Base-by-base conservation (phyloP, 2,329 filamentous ascomycete genomes). In the Fusarium gaditjirri region DNA sequence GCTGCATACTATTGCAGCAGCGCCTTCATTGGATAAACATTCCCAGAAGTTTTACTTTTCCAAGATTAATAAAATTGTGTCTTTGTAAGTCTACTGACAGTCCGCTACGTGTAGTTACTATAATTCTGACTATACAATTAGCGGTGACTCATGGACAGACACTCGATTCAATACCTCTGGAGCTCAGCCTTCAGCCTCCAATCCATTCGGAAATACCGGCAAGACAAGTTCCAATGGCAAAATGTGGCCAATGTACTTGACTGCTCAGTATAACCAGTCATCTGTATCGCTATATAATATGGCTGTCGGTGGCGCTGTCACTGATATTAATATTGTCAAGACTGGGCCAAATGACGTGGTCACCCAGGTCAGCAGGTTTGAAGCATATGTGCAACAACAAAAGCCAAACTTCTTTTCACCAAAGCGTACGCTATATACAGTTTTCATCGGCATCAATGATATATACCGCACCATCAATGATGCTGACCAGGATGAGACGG, bases 361-460 rank as follows among this genome's bases (percentile, higher is more conserved):
- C 10, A 56, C 44, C 1, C 65, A 68, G 21, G 27, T 68, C 8
- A 52, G 49, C 2, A 63, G 39, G 3, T 55, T 68, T 5, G n/a
- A 53, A 9, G 19, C 41, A 1, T 68, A 68, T 13, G 7, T 53
- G 2, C 23, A 53, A 31, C 46, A 6, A 29, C 23, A 54, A 5
- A 21, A 62, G 8, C 44, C 36, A 6, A 38, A 16, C 1, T 27
- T 53, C 13, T 68, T 68, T 35, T 13, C 52, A 2, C 50, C 50
- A 1, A 63, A 44, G 6, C 35, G 33, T 33, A 68, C 64, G 0
- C 57, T 68, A 1, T 68, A 53, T 46, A 49, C 57, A 14, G 4
- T 68, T 0, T 68, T 68, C 9, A 68, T 68, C 25, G 65, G 65
- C 3, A 68, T 68, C 21, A 68, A 68, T 25, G 65, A 68, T 9